Conservation (phyloP, 2,329 filamentous ascomycete genomes). For the Talaromyces sp. region DNA sequence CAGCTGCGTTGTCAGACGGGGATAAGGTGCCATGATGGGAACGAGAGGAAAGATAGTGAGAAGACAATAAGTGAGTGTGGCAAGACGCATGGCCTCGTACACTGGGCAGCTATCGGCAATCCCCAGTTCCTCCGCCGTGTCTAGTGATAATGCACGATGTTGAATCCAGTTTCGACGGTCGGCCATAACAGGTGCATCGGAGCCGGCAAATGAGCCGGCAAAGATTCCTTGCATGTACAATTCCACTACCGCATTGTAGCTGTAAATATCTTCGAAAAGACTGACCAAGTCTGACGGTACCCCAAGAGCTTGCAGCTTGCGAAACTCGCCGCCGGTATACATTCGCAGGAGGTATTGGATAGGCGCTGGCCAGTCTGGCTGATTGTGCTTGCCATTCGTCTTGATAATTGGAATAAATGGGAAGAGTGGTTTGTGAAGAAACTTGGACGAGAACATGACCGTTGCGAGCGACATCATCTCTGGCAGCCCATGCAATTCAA, state of each 20-base stretch:
- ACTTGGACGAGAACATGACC: slow-evolving; percentile 17
- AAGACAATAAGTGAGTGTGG: slow-evolving; percentile 17
- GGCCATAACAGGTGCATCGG: slow-evolving; percentile 12
- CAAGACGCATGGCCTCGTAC: slow-evolving; percentile 17
- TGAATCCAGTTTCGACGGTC: slow-evolving; percentile 21
- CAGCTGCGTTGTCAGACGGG: slow-evolving; percentile 14
- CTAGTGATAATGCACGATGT: slow-evolving; percentile 18
- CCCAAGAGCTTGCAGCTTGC: slow-evolving; percentile 15
- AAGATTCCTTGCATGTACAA: slow-evolving; percentile 15
- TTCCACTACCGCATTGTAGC: slow-evolving; percentile 19
- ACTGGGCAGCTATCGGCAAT: slow-evolving; percentile 9
- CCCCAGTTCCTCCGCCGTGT: slow-evolving; percentile 6
- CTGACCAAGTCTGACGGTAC: slow-evolving; percentile 11
- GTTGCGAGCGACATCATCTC: slow-evolving; percentile 19
- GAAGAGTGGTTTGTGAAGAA: slow-evolving; percentile 16
- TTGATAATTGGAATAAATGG: slow-evolving; percentile 16
- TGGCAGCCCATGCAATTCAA: slow-evolving; percentile 17
- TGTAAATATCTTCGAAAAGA: slow-evolving; percentile 18
- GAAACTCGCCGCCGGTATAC: slow-evolving; percentile 15
- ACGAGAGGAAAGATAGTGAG: slow-evolving; percentile 19
- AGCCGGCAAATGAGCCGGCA: slow-evolving; percentile 10
- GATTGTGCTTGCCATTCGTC: slow-evolving; percentile 3
- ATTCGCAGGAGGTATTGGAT: slow-evolving; percentile 13
- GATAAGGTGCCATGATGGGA: slow-evolving; percentile 17
- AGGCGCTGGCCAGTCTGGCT: slow-evolving; percentile 13